Conservation (phyloP, 2,329 filamentous ascomycete genomes). For the Macrophomina tecta region DNA sequence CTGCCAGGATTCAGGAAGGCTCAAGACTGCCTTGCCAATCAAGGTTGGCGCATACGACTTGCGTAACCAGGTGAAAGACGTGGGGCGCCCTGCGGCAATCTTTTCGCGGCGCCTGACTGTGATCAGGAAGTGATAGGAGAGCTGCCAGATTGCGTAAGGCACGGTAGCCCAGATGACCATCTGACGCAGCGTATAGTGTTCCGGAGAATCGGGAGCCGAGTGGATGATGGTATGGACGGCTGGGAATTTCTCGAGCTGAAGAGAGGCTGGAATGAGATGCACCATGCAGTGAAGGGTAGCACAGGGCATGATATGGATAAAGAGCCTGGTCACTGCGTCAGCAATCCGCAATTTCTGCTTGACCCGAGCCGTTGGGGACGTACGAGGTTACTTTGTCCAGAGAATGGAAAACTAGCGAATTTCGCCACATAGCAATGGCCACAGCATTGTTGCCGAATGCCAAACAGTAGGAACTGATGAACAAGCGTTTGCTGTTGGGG, state of each 20-base stretch:
- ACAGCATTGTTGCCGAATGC: slow-evolving; percentile 96
- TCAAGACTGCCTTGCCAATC: slow-evolving; percentile 85
- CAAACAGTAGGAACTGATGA: slow-evolving; percentile 90
- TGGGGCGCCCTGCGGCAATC: slow-evolving; percentile 93
- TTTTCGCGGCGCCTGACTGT: slow-evolving; percentile 93
- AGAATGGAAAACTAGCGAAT: slow-evolving; percentile 97
- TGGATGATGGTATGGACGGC: slow-evolving; percentile 83
- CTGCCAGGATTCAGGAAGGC: slow-evolving; percentile 76
- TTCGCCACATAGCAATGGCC: slow-evolving; percentile 98
- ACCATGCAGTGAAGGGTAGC: slow-evolving; percentile 91
- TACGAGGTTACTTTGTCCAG: slow-evolving; percentile 94
- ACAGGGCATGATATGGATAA: slow-evolving; percentile 99
- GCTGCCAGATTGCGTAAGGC: slow-evolving; percentile 91
- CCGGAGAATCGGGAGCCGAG: slow-evolving; percentile 70
- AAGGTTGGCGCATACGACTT: slow-evolving; percentile 87
- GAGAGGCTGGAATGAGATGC: slow-evolving; percentile 73
- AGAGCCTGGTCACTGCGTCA: slow-evolving; percentile 63
- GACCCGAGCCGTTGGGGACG: slow-evolving; percentile 32
- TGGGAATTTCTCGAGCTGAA: slow-evolving; percentile 75
- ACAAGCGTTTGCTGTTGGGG: slow-evolving; percentile 85
- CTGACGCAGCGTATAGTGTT: slow-evolving; percentile 77
- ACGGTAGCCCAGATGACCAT: slow-evolving; percentile 96
- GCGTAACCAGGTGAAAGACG: slow-evolving; percentile 96
- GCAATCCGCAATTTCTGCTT: background rate
- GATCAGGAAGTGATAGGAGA: slow-evolving; percentile 92